Percentiles rank a stretch among this genome's conserved stretches.
These are phyloP conservation scores for Dactylellina parvicollis DNA, from an alignment of 2,329 filamentous ascomycete species.

Conservation along the genomic window DNA sequence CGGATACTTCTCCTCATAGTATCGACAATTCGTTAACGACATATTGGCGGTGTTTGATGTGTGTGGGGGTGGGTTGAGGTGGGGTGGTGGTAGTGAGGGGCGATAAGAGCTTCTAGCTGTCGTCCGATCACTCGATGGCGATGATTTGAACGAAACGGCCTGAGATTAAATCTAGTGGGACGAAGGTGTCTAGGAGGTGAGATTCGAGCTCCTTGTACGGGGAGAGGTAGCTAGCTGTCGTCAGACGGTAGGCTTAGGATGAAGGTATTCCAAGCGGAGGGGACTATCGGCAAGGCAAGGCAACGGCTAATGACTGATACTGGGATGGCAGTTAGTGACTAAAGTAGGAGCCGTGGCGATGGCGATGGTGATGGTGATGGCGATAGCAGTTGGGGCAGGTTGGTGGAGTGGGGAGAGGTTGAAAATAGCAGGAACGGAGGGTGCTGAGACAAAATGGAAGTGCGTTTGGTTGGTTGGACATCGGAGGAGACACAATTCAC, in stretches of 20 bases:
- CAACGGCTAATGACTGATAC: too few species aligned
- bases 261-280: background rate
- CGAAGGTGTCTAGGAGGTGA: background rate
- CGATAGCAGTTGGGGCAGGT: too few species aligned
- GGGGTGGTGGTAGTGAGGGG: constrained; percentile 14
- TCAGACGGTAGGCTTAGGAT: background rate
- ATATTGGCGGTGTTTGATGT: constrained; percentile 63
- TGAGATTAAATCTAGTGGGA: background rate
- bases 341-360: too few species aligned
- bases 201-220: background rate
- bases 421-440: background rate
- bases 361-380: background rate
- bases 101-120: constrained; percentile 3
- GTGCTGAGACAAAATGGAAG: background rate
- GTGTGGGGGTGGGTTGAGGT: constrained; percentile 12
- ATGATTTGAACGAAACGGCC: too few species aligned
- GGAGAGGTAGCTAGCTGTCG: background rate
- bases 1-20: constrained; percentile 96
- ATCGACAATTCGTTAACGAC: constrained; percentile 96
- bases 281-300: too few species aligned
- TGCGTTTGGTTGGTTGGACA: background rate
- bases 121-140: background rate
- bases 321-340: background rate
- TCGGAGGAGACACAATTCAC: background rate
- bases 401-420: background rate